Base-by-base conservation (phyloP, 768 basidiomycete species). In the Termitomyces sp. region DNA sequence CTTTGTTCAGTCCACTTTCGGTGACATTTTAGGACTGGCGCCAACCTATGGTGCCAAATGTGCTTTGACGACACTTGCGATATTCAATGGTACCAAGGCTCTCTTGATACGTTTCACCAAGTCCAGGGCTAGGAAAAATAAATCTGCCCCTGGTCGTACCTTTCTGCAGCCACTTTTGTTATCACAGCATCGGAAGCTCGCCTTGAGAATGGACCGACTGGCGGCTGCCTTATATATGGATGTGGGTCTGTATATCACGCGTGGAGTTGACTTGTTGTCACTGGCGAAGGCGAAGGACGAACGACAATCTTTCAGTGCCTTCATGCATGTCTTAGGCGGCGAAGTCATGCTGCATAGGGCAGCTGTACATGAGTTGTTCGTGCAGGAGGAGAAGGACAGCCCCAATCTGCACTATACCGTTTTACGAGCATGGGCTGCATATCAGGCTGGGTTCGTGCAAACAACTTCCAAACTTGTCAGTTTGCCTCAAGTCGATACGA, bases 121-220 rank as follows among this genome's bases (percentile, higher is more conserved):
- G 19, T 61, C 38, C 33, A 62, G 55, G 64, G 56, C 38, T 53
- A 58, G 15, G 17, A 42, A 42, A 8, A 52, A 33, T 12, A 61
- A 53, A 31, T 54, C 8, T 12, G 2, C 26, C 21, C 26, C 21
- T 60, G 60, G 55, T 28, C 66, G 67, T 15, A 43, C 49, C 2
- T 57, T 71, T 4, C 61, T 81, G 7, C 57, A 68, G 9, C 46
- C 47, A 6, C 66, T 81, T 43, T 60, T 81, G 4, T 61, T 67
- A 45, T 55, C 71, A 31, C 19, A 63, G 0, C 33, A 58, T 28
- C 60, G 54, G 15, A 80, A 78, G 56, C 66, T 70, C 48, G 72
- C 75, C 0, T 78, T 83, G 45, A 64, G 66, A 35, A 78, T 80
- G 79, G 81, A 82, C 59, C 70, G 67, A 40, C 60, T 83, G 0